Evolutionary conservation across 495 filamentous ascomycete genomes (phyloP).

Genomic region (Niebla homalea): DNA sequence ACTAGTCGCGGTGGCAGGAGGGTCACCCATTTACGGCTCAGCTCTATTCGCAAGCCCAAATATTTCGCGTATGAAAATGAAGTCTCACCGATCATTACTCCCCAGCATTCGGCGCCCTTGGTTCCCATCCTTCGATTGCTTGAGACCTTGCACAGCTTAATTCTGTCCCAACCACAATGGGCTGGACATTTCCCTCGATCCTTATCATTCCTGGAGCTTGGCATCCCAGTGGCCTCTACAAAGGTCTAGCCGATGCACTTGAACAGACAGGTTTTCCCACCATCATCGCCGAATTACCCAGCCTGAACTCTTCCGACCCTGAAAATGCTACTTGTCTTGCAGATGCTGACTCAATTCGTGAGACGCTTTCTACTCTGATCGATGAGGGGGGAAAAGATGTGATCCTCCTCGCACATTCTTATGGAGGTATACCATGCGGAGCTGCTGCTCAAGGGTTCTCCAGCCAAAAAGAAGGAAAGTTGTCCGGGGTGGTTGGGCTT

Average conservation of each 20-base stretch:
- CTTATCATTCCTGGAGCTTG: conserved; percentile 39
- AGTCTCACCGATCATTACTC: no score
- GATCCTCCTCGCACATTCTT: conserved; percentile 36
- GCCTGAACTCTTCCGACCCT: conserved; percentile 27
- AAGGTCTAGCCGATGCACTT: conserved; percentile 23
- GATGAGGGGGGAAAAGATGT: conserved; percentile 31
- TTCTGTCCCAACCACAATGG: background rate
- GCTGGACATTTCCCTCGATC: conserved; percentile 27
- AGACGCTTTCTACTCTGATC: conserved; percentile 16
- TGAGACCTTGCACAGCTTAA: no score
- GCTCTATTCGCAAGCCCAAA: no score
- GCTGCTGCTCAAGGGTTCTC: conserved; percentile 35
- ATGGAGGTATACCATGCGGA: conserved; percentile 36
- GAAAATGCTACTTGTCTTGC: conserved; percentile 24
- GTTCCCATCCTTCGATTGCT: no score
- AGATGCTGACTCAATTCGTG: conserved; percentile 21
- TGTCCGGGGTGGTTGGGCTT: conserved; percentile 32
- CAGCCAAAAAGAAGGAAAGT: conserved; percentile 21
- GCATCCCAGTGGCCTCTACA: conserved; percentile 24
- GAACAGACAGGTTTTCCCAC: conserved; percentile 22
- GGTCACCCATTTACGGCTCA: no score
- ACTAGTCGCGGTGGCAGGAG: no score
- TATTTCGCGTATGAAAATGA: no score
- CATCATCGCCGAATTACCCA: conserved; percentile 28
- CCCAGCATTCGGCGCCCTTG: no score